These are phyloP conservation scores for Pseudocercospora eumusae DNA, from an alignment of 2,329 filamentous ascomycete species.

Conservation along the genomic window DNA sequence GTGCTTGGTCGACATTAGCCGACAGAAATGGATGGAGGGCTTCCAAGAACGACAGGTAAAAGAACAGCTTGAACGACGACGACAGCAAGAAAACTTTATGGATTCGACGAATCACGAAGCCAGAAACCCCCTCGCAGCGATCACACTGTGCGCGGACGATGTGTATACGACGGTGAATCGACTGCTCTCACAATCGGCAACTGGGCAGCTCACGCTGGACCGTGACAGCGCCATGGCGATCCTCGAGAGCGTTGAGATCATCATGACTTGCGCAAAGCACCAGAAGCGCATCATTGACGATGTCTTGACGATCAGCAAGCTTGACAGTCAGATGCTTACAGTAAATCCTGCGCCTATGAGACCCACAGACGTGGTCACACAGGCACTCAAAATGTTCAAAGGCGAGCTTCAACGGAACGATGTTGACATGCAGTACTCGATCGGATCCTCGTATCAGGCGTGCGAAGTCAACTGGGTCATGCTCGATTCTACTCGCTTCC, in stretches of 20 bases:
- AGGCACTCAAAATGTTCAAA: constrained; percentile 44
- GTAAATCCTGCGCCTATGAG: constrained; percentile 42
- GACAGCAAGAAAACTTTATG: constrained; percentile 36
- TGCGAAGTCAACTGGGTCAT: constrained; percentile 16
- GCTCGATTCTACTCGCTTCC: constrained; percentile 28
- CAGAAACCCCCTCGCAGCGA: constrained; percentile 47
- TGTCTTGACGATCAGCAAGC: constrained; percentile 47
- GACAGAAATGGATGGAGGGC: constrained; percentile 44
- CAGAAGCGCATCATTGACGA: constrained; percentile 49
- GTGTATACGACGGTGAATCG: constrained; percentile 31
- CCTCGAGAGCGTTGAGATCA: constrained; percentile 34
- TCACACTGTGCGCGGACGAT: constrained; percentile 47
- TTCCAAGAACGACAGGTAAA: constrained; percentile 43
- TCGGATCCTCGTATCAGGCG: constrained; percentile 28
- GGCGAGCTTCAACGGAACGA: constrained; percentile 41
- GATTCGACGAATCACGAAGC: constrained; percentile 45
- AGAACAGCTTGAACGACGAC: constrained; percentile 42
- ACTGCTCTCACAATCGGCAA: not conserved
- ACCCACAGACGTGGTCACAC: constrained; percentile 38
- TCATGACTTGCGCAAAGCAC: constrained; percentile 34
- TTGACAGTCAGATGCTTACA: constrained; percentile 36
- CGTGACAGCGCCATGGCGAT: constrained; percentile 13
- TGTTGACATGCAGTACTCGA: constrained; percentile 43
- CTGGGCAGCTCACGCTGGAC: not conserved
- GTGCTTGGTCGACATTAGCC: constrained; percentile 43